These are phyloP conservation scores for Tephrocybe sp. DNA, from an alignment of 768 basidiomycete genomes.

Conservation along the genomic window DNA sequence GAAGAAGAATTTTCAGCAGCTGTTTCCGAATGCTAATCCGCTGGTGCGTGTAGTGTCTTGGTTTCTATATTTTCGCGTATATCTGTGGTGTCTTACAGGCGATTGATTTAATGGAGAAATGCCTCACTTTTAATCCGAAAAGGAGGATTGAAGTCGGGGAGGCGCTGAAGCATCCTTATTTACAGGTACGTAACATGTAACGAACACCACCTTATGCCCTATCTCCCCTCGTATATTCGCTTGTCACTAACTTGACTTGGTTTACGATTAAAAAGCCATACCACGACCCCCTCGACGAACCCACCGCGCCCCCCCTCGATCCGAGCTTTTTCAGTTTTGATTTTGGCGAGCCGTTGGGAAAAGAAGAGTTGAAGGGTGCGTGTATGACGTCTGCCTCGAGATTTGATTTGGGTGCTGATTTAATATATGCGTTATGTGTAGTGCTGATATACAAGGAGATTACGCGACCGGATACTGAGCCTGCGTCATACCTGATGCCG, in stretches of 20 bases:
- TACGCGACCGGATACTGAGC: constrained; percentile 28
- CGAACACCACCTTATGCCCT: neutral
- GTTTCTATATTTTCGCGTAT: neutral
- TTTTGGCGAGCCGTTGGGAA: constrained; percentile 59
- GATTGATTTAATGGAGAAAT: constrained; percentile 76
- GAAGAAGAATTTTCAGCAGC: constrained; percentile 62
- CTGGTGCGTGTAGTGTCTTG: constrained; percentile 35
- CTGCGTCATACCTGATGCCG: constrained; percentile 11
- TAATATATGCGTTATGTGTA: constrained; percentile 8
- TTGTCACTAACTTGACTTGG: neutral
- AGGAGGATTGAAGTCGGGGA: constrained; percentile 86
- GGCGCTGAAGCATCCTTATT: constrained; percentile 86
- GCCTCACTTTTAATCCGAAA: constrained; percentile 82
- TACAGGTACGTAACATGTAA: constrained; percentile 9
- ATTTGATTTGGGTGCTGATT: neutral
- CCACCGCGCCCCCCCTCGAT: constrained; percentile 70
- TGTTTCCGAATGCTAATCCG: constrained; percentile 77
- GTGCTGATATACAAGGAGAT: constrained; percentile 54
- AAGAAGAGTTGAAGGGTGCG: constrained; percentile 68
- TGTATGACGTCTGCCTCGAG: neutral
- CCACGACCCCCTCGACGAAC: constrained; percentile 89
- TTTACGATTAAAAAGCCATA: constrained; percentile 68
- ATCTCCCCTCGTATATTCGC: too few relatives aligned
- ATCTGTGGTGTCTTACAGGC: constrained; percentile 43
- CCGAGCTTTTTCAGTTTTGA: constrained; percentile 86